Evolutionary conservation across 2,329 filamentous ascomycete species (phyloP), one percentile per base, ranked within the genome.

Genomic region (Colletotrichum siamense): DNA sequence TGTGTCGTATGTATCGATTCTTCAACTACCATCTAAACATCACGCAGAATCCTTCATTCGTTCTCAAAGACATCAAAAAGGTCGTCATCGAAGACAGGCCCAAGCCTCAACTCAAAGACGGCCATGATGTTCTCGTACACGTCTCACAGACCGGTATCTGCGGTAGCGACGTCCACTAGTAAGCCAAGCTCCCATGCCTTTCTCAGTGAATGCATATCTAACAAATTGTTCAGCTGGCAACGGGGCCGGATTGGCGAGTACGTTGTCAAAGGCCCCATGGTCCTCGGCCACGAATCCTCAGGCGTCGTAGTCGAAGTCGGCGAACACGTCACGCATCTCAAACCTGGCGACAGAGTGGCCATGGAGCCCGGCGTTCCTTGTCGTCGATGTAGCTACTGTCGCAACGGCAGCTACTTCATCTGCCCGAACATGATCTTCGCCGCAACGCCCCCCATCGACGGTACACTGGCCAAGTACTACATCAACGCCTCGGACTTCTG

Each of bases 121-220:
- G 22, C 16, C 55, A 59, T 28, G 24, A 59, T 59, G 55, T 59
- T 26, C 9, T 59, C 22, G 26, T 59, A 0, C 55, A 28, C 0
- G 55, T 59, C 26, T 59, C 55, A 26, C 26, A 26, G 13, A 28
- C 26, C 16, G 55, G 55, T 18, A 28, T 59, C 16, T 59, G 55
- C 26, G 55, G 55, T 18, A 59, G 55, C 8, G 55, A 59, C 55
- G 55, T 59, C 1, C 13, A 28, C n/a, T 28, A 26, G 55, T 52
- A 52, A 52, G n/a, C 12, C n/a, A 22, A 22, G 18, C 3, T 12
- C 39, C 13, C 0, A 1, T 4, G 34, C 0, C 13, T 0, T 0
- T 22, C 18, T n/a, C 10, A 13, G 44, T 52, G 0, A 52, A 10
- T 18, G 16, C 4, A 28, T 0, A 59, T 28, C 55, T 28, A 28